Conservation (phyloP, 2,329 filamentous ascomycete species). For the Apiospora marii region DNA sequence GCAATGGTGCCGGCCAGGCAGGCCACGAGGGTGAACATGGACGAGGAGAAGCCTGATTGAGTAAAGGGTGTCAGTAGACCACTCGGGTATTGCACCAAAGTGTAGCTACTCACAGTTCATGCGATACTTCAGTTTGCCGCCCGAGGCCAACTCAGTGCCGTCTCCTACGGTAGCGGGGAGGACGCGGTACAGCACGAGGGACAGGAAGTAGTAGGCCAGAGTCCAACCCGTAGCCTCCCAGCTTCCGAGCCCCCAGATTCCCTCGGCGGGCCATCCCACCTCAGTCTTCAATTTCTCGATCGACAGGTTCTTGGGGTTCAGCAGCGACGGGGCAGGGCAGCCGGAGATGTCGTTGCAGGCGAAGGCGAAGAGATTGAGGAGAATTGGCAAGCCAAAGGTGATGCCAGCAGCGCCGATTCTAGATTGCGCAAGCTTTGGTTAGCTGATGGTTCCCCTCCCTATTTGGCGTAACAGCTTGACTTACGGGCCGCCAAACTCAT, state of each 20-base stretch:
- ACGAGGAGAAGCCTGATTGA: constrained; percentile 74
- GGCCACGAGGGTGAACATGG: constrained; percentile 74
- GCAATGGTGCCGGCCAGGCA: constrained; percentile 77
- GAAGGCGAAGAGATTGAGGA: constrained; percentile 83
- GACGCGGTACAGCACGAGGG: constrained; percentile 75
- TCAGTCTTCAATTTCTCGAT: constrained; percentile 79
- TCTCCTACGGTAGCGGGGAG: constrained; percentile 77
- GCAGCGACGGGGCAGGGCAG: constrained; percentile 84
- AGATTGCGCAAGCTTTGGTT: constrained; percentile 24
- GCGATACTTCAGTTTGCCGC: constrained; percentile 81
- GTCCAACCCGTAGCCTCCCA: constrained; percentile 74
- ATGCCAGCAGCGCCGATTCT: constrained; percentile 81
- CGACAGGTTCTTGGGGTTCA: constrained; percentile 75
- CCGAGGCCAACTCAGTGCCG: constrained; percentile 73
- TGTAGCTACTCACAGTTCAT: constrained; percentile 68
- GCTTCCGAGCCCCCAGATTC: constrained; percentile 74
- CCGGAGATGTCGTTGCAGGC: constrained; percentile 92
- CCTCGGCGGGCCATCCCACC: constrained; percentile 80
- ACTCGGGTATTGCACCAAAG: background rate
- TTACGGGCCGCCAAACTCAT: constrained; percentile 59
- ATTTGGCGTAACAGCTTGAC: constrained; percentile 31
- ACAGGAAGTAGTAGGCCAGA: constrained; percentile 80
- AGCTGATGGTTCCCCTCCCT: background rate
- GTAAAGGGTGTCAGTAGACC: constrained; percentile 23
- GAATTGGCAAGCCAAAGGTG: constrained; percentile 79